Percentiles rank a stretch among this genome's conserved stretches.
Conservation (phyloP, 345 rosid species). For the Dipteronia sinensis region DNA sequence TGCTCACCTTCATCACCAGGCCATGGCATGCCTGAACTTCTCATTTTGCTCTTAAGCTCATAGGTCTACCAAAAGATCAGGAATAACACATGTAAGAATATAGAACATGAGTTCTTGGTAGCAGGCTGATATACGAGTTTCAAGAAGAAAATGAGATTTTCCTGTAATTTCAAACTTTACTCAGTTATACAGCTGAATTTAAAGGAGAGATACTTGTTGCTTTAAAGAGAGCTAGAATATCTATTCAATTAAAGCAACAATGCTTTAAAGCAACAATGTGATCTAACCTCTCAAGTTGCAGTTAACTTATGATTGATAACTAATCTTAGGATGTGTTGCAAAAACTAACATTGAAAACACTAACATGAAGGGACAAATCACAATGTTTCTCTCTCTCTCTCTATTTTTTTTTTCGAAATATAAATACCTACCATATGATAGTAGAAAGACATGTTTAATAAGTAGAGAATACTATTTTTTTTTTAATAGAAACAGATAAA, state of each 20-base stretch:
- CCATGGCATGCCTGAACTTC: constrained; percentile 41
- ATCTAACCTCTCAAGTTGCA: neutral
- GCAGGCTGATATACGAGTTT: neutral
- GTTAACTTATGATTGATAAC: neutral
- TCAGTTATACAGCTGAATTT: constrained; percentile 1
- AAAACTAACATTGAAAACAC: neutral
- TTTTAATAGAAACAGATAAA: neutral
- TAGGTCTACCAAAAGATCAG: constrained; percentile 25
- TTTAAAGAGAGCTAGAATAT: neutral
- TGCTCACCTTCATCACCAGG: constrained; percentile 38
- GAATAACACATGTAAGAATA: neutral
- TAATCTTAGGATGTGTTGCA: neutral
- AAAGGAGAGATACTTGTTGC: neutral
- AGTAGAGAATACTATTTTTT: neutral
- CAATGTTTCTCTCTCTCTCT: neutral
- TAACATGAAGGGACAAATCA: neutral
- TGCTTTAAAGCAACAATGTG: neutral
- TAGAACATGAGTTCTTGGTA: neutral
- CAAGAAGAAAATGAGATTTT: neutral
- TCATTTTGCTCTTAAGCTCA: constrained; percentile 43
- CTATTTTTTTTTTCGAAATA: neutral
- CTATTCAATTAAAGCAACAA: neutral
- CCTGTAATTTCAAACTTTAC: neutral
- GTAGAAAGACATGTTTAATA: neutral
- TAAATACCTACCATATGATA: neutral